Evolutionary conservation across 495 filamentous ascomycete genomes (phyloP).

Genomic region (Penicillium manginii): DNA sequence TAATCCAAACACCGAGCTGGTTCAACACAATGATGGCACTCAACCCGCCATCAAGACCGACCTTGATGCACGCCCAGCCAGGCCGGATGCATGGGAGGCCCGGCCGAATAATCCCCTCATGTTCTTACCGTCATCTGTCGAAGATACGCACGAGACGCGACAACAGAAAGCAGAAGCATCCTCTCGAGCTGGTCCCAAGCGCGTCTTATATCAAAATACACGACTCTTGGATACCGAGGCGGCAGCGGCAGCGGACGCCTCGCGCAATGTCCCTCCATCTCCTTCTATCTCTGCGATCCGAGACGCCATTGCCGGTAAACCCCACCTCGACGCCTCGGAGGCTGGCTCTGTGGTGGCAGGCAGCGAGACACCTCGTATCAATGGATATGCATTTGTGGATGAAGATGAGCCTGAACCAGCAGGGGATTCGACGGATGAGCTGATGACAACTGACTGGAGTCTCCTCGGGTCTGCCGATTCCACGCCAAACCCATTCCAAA

Average conservation of each 20-base stretch:
- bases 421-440: slow-evolving; percentile 2
- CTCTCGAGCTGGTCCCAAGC: slow-evolving; percentile 76
- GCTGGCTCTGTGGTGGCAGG: slow-evolving; percentile 55
- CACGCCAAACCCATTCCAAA: slow-evolving; percentile 79
- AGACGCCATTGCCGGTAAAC: slow-evolving; percentile 81
- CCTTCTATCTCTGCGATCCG: slow-evolving; percentile 85
- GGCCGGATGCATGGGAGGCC: slow-evolving; percentile 75
- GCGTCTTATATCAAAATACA: slow-evolving; percentile 84
- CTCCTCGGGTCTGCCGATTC: slow-evolving; percentile 62
- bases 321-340: slow-evolving; percentile 66
- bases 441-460: slow-evolving; percentile 29
- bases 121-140: slow-evolving; percentile 74
- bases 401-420: slow-evolving; percentile 62
- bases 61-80: slow-evolving; percentile 71
- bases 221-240: slow-evolving; percentile 53
- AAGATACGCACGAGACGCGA: slow-evolving; percentile 66
- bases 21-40: slow-evolving; percentile 19
- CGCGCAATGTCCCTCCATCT: slow-evolving; percentile 59
- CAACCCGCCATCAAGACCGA: slow-evolving; percentile 59
- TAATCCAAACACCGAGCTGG: slow-evolving; percentile 47
- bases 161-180: slow-evolving; percentile 67
- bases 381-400: slow-evolving; percentile 93
- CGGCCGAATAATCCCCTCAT: slow-evolving; percentile 82
- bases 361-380: slow-evolving; percentile 85
- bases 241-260: slow-evolving; percentile 33